phyloP scores from a whole-genome alignment of 106 monocot species.

The Phalaenopsis aphrodite region DNA sequence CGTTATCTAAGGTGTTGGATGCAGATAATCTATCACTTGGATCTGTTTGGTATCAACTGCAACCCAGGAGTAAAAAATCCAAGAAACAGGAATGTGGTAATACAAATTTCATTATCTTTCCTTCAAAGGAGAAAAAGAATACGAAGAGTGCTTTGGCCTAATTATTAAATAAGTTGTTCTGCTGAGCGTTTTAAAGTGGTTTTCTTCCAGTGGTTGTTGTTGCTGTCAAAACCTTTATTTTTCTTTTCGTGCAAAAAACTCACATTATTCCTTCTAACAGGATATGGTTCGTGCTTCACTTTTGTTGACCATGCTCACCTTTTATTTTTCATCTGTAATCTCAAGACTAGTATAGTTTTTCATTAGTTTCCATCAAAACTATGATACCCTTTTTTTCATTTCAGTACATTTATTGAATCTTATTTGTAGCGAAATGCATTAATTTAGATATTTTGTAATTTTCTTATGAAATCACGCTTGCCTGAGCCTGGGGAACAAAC shows the following conservation, averaged over 20 bases:
- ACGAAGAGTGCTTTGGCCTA: not conserved
- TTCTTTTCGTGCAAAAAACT: not conserved
- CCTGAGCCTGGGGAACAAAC: not conserved
- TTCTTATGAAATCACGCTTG: not conserved
- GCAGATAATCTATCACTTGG: conserved; percentile 46
- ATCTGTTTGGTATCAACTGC: conserved; percentile 54
- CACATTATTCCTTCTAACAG: not conserved
- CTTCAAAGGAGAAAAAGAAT: not conserved
- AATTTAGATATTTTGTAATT: not conserved
- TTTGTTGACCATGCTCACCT: not conserved
- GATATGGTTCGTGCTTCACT: not conserved
- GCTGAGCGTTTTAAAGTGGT: not conserved
- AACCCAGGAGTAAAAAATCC: conserved; percentile 54
- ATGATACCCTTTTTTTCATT: not conserved
- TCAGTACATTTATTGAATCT: not conserved
- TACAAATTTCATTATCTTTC: not conserved
- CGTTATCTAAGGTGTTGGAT: conserved; percentile 39
- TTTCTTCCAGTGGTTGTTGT: not conserved
- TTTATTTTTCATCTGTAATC: not conserved
- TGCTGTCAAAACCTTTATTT: not conserved
- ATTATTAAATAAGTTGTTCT: not conserved
- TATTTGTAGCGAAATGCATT: not conserved
- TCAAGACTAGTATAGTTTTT: not conserved
- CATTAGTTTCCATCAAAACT: not conserved
- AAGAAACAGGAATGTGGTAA: conserved; percentile 71